Conservation (phyloP, 352 stramenopile genomes). For the Bremia lactucae region DNA sequence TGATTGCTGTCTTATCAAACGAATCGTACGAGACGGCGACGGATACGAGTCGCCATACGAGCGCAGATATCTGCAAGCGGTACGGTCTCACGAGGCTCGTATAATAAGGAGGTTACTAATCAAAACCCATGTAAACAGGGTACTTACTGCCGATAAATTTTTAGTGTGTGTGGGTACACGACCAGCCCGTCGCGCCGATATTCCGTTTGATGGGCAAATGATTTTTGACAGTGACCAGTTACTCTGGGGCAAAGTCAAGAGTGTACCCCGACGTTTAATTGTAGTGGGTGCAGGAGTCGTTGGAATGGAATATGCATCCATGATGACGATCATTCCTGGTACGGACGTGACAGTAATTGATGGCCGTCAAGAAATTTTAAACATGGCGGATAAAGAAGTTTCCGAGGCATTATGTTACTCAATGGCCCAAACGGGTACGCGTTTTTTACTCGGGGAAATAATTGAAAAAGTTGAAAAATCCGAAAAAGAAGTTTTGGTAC, state of each 20-base stretch:
- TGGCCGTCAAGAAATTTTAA: conserved; percentile 72
- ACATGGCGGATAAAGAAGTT: conserved; percentile 85
- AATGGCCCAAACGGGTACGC: conserved; percentile 79
- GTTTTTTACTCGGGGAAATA: conserved; percentile 77
- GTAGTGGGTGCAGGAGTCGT: conserved; percentile 81
- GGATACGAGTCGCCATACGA: conserved; percentile 58
- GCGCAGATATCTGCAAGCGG: conserved; percentile 79
- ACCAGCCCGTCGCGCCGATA: conserved; percentile 63
- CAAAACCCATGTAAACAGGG: no score
- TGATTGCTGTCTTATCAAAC: conserved; percentile 78
- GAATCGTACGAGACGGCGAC: conserved; percentile 70
- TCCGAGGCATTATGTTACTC: conserved; percentile 79
- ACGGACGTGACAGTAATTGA: conserved; percentile 87
- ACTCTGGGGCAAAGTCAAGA: conserved; percentile 67
- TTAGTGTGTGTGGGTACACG: conserved; percentile 80
- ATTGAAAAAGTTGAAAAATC: conserved; percentile 68
- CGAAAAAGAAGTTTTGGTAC: conserved; percentile 61
- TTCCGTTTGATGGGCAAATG: conserved; percentile 80
- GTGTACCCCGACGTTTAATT: conserved; percentile 67
- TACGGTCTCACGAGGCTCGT: no score
- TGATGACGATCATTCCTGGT: conserved; percentile 86
- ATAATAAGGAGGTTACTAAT: no score
- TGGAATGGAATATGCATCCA: conserved; percentile 88
- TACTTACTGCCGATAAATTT: conserved; percentile 79
- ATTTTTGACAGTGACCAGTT: conserved; percentile 83